These are phyloP conservation scores for Mortierella claussenii DNA, from an alignment of 192 early-diverging fungal species.

Conservation along the genomic window DNA sequence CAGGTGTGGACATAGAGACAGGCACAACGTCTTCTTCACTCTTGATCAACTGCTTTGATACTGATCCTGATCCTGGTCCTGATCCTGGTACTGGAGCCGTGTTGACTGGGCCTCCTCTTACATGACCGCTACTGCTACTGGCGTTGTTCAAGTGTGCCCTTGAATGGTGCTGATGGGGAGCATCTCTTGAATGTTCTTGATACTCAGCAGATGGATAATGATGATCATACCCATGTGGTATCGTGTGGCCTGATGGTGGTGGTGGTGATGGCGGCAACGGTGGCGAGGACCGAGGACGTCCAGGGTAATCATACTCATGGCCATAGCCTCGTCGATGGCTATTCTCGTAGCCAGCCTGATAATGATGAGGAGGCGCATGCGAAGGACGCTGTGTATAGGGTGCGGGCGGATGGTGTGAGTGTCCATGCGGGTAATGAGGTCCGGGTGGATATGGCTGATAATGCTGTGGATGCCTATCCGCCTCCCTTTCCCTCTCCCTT, in stretches of 20 bases:
- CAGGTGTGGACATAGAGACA: too few species aligned
- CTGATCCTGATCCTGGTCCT: background rate
- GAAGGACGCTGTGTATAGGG: slow-evolving; percentile 3
- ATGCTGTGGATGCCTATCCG: slow-evolving; percentile 3
- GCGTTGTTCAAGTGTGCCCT: background rate
- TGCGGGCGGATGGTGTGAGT: slow-evolving; percentile 3
- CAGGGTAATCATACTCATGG: slow-evolving; percentile 3
- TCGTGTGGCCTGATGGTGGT: background rate
- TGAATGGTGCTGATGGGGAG: background rate
- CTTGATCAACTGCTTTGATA: too few species aligned
- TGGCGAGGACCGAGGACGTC: background rate
- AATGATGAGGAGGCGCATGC: slow-evolving; percentile 8
- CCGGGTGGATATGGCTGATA: slow-evolving; percentile 27
- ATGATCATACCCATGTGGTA: too few species aligned
- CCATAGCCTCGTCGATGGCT: background rate
- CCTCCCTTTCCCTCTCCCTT: too few species aligned
- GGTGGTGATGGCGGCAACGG: background rate
- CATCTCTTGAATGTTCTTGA: background rate
- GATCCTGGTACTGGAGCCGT: background rate
- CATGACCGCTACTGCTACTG: background rate
- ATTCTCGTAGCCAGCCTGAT: background rate
- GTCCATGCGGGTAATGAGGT: background rate
- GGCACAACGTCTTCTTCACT: too few species aligned
- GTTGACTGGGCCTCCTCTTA: background rate
- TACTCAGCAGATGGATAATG: background rate